phyloP scores from a whole-genome alignment of 371 early-diverging fungal species.

The Circinella minor region DNA sequence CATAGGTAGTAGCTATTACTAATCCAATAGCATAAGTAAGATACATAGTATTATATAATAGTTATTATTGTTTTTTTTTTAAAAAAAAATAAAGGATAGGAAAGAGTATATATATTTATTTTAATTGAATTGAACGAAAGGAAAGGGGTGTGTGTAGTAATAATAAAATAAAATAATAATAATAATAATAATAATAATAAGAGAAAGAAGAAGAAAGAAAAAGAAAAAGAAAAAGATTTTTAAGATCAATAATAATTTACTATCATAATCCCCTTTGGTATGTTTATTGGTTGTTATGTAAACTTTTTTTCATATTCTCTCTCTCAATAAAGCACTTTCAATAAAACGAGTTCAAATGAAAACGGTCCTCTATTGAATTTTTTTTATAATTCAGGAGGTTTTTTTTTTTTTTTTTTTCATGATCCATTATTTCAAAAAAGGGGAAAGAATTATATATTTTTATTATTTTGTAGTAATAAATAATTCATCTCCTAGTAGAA shows the following conservation, averaged over 20 bases:
- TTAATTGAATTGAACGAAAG: neutral
- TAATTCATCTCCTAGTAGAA: too few relatives aligned
- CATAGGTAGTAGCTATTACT: neutral
- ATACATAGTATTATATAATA: neutral
- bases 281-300: neutral
- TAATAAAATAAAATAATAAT: too few relatives aligned
- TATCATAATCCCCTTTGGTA: neutral
- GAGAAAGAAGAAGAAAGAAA: neutral
- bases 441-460: neutral
- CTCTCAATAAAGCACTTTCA: too few relatives aligned
- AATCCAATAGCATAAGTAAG: conserved; percentile 11
- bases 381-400: neutral
- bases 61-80: neutral
- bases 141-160: too few relatives aligned
- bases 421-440: neutral
- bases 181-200: neutral
- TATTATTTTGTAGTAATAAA: too few relatives aligned
- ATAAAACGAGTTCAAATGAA: conserved; percentile 1
- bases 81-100: too few relatives aligned
- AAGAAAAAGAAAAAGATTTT: neutral
- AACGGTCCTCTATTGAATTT: conserved; percentile 6
- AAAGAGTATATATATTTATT: too few relatives aligned
- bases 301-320: too few relatives aligned
- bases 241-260: neutral
- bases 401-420: neutral